These are phyloP conservation scores for Fragilaria radians DNA, from an alignment of 108 stramenopile species.

Conservation along the genomic window DNA sequence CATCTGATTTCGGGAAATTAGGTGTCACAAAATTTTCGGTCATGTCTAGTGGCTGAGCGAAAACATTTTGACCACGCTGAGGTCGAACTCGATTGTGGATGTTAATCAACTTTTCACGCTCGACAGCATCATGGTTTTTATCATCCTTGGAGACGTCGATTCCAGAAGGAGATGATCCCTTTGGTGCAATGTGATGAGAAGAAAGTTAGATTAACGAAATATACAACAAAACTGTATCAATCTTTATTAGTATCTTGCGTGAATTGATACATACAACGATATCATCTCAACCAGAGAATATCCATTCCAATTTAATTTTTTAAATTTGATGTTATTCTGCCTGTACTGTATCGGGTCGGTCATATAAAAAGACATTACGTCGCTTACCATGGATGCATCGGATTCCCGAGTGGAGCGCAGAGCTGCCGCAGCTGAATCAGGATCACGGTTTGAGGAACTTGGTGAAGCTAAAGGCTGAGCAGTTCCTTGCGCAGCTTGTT, in stretches of 20 bases:
- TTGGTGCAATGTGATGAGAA: not conserved
- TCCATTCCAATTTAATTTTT: not conserved
- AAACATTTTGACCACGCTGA: constrained; percentile 81
- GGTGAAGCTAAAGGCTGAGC: not conserved
- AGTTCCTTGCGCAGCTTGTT: not conserved
- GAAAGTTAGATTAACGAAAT: not conserved
- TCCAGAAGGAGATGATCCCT: not conserved
- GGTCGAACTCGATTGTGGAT: constrained; percentile 61
- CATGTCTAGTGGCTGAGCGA: constrained; percentile 72
- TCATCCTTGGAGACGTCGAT: not conserved
- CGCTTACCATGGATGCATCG: not conserved
- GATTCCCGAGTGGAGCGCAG: too few relatives aligned
- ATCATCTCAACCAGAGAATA: not conserved
- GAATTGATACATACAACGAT: not conserved
- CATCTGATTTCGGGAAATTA: constrained; percentile 63
- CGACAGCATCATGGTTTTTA: constrained; percentile 31
- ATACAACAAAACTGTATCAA: not conserved
- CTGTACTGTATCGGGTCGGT: not conserved
- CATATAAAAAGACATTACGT: not conserved
- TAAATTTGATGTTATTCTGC: not conserved
- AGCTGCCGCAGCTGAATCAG: too few relatives aligned
- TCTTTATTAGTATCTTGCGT: not conserved
- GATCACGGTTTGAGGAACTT: not conserved
- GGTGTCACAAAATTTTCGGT: constrained; percentile 67
- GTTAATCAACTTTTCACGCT: constrained; percentile 73